A percentile compares a stretch with the other conserved stretches of the same genome.
phyloP scores from a whole-genome alignment of 768 basidiomycete species.

The Coprinellus aureogranulatus region DNA sequence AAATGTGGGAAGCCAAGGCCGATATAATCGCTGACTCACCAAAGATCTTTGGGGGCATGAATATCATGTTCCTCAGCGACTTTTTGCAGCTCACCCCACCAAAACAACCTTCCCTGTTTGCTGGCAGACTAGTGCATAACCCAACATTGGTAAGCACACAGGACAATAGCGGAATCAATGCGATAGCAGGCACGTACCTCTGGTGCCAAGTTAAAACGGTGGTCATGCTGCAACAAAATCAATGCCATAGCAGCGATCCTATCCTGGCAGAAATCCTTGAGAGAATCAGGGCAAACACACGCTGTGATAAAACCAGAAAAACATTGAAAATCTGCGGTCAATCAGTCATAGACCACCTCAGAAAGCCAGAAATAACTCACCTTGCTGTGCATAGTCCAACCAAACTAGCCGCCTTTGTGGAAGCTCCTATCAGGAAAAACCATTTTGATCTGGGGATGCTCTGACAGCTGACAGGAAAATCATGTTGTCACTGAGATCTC shows the following conservation, averaged over 20 bases:
- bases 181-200: constrained; percentile 9
- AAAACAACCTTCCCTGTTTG: constrained; percentile 15
- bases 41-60: constrained; percentile 25
- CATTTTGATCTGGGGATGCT: too few relatives aligned
- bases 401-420: too few relatives aligned
- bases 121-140: constrained; percentile 2
- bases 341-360: too few relatives aligned
- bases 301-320: neutral
- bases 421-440: too few relatives aligned
- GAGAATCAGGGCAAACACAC: constrained; percentile 3
- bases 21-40: neutral
- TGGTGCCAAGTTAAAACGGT: constrained; percentile 13
- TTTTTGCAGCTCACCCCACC: constrained; percentile 11
- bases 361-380: too few relatives aligned
- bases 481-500: too few relatives aligned
- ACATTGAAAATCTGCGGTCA: too few relatives aligned
- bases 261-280: constrained; percentile 11
- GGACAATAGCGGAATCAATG: constrained; percentile 1
- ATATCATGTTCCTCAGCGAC: constrained; percentile 28
- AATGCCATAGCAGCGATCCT: constrained; percentile 10
- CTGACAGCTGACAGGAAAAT: too few relatives aligned
- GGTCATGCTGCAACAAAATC: constrained; percentile 11
- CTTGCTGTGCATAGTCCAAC: too few relatives aligned
- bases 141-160: constrained; percentile 3
- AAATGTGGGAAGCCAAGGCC: neutral